Base-by-base conservation (phyloP, 495 filamentous ascomycete genomes). In the Immersiella caudata region DNA sequence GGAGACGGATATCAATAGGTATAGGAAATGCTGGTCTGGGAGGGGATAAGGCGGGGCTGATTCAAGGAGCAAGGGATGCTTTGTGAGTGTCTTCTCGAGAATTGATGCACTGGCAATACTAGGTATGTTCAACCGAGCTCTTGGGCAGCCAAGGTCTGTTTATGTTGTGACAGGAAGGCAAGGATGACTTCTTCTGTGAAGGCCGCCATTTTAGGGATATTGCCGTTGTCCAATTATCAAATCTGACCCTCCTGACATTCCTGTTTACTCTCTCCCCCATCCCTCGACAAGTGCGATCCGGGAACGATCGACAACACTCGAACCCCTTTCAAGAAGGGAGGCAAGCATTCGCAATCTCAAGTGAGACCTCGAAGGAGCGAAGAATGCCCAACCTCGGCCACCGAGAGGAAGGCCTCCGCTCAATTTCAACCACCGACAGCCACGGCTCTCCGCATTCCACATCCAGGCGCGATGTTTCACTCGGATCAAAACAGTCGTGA, bases 341-440 rank as follows among this genome's bases (percentile, higher is more conserved):
- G 29, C 6, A 50, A 46, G 29, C 64, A 29, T 50, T 66, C n/a
- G 36, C 64, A 51, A 59, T 67, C 57, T 40, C 65, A 54, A 67
- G 58, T 62, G 59, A 67, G 65, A 67, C 65, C 40, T 16, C 1
- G 4, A 24, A 16, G 20, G 24, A 16, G 50, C 46, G 24, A 52
- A 52, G 66, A 59, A 68, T 35, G 21, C 25, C 29, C 26, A 29
- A 18, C 29, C 50, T 46, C 20, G 36, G 21, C 29, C 54, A 51
- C 25, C 25, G 24, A 20, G 27, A 35, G 58, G 59, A 50, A 46
- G 51, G 63, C 65, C 66, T 59, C 65, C 20, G 27, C 16, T 18
- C 21, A 40, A 21, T 64, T 59, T 60, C 60, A 55, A 16, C 29
- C n/a, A 54, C 21, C 26, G 12, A n/a, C 26, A 24, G 18, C 56